Conservation (phyloP, 345 rosid species). For the Sonneratia caseolaris region DNA sequence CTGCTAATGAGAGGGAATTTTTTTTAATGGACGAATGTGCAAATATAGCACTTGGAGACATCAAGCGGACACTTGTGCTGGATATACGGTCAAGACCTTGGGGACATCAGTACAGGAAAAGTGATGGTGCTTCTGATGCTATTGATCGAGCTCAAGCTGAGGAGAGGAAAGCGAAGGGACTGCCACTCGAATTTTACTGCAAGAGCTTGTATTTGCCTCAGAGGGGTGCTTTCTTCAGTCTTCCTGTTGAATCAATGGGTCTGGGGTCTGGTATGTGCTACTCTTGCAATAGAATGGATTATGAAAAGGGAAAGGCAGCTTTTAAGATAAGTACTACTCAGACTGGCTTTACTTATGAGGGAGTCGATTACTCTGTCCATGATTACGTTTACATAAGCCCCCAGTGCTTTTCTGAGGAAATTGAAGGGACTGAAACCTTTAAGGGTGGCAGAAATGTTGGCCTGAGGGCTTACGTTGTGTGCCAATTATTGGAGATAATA, state of each 20-base stretch:
- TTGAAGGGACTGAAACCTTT: constrained; percentile 20
- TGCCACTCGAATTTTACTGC: constrained; percentile 45
- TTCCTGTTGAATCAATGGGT: constrained; percentile 35
- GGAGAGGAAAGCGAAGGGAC: constrained; percentile 40
- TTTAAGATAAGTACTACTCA: constrained; percentile 19
- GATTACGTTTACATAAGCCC: constrained; percentile 54
- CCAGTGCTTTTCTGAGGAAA: constrained; percentile 20
- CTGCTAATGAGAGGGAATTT: constrained; percentile 56
- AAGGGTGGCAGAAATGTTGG: constrained; percentile 60
- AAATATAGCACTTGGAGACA: constrained; percentile 31
- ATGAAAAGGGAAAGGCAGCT: constrained; percentile 18
- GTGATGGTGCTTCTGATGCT: constrained; percentile 25
- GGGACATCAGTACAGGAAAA: constrained; percentile 54
- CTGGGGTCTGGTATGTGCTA: constrained; percentile 38
- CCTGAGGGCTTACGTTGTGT: constrained; percentile 47
- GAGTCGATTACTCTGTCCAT: constrained; percentile 27
- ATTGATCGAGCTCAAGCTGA: constrained; percentile 40
- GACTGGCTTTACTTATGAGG: constrained; percentile 27
- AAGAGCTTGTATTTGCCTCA: constrained; percentile 51
- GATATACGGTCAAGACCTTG: constrained; percentile 46
- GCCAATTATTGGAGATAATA: constrained; percentile 48
- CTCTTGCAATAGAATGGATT: constrained; percentile 36
- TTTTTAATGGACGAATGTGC: constrained; percentile 46
- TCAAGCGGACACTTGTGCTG: constrained; percentile 26
- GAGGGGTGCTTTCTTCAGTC: constrained; percentile 57